These are phyloP conservation scores for Daldinia childiae DNA, from an alignment of 495 filamentous ascomycete species.

Conservation along the genomic window DNA sequence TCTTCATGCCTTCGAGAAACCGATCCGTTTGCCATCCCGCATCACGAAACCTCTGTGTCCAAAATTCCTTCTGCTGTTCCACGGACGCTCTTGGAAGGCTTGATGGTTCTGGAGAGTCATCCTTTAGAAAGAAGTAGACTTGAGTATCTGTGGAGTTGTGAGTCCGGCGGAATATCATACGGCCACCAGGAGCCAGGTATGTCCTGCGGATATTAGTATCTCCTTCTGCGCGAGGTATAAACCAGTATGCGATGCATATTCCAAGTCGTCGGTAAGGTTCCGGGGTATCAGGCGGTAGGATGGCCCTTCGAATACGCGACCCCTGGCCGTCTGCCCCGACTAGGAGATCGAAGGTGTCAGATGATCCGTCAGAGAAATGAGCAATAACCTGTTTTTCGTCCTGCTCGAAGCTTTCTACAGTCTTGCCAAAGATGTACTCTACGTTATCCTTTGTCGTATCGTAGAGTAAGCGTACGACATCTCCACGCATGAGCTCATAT, in stretches of 20 bases:
- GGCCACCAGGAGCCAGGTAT: conserved; percentile 44
- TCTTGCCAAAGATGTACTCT: conserved; percentile 56
- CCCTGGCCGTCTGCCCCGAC: conserved; percentile 59
- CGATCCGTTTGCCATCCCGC: conserved; percentile 57
- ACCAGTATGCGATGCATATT: conserved; percentile 40
- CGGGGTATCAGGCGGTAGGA: conserved; percentile 39
- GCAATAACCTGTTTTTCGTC: conserved; percentile 16
- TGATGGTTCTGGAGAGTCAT: conserved; percentile 40
- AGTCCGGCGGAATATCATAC: conserved; percentile 50
- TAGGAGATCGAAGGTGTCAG: conserved; percentile 54
- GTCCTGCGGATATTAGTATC: conserved; percentile 31
- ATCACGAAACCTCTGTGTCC: conserved; percentile 52
- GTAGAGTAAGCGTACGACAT: conserved; percentile 59
- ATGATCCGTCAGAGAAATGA: conserved; percentile 47
- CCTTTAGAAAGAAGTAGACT: conserved; percentile 49
- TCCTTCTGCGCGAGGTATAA: conserved; percentile 19
- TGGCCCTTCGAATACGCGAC: conserved; percentile 52
- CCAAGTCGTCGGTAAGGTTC: conserved; percentile 34
- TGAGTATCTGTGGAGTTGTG: conserved; percentile 48
- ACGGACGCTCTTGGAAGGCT: conserved; percentile 29
- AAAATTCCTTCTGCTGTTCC: conserved; percentile 51
- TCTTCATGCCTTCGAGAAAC: conserved; percentile 51
- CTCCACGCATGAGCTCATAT: conserved; percentile 66
- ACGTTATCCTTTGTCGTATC: conserved; percentile 56
- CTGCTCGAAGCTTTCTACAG: conserved; percentile 41